Base-by-base conservation (phyloP, 495 filamentous ascomycete genomes). In the Aspergillus biplanus region DNA sequence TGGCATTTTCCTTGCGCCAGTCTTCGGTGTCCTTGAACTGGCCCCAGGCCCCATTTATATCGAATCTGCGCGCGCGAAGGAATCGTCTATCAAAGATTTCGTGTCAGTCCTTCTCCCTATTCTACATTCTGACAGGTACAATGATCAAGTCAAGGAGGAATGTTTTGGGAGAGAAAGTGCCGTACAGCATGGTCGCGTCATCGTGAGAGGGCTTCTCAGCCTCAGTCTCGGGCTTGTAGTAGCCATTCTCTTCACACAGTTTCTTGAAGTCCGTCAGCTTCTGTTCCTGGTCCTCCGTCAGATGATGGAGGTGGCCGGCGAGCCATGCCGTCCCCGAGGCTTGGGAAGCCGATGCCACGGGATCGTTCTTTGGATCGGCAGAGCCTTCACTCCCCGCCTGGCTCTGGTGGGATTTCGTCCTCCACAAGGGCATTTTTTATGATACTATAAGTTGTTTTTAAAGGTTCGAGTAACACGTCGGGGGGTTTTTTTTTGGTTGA, bases 21-120 rank as follows among this genome's bases (percentile, higher is more conserved):
- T 90, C 86, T 75, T 97, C 92, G 0, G 93, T 96, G 56, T 92
- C 91, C 69, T 89, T 87, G 76, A 97, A 97, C 72, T 96, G 93
- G 56, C 73, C 81, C 75, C 89, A 92, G 1, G 93, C 93, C 52
- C 91, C 90, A 57, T 83, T 75, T 6, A 89, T 81, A 53, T 87
- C 79, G 77, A 92, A 96, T 66, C 81, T 87, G 42, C 92, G 86
- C 9, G 92, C 92, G 67, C 92, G 89, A 27, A 96, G 82, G 72
- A 87, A 95, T 13, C 92, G 90, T 63, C 90, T 93, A 73, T 63
- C 27, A 55, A 59, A 27, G 48, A 12, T 9, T 15, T 33, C 18
- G 58, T 34, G 57, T 46, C 35, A 12, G 33, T 18, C 31, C 37
- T 12, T 33, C 11, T 18, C 12, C 3, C 4, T 6, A 52, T 13